Conservation (phyloP, 1,284 basidiomycete species). For the Pascua guehoae region DNA sequence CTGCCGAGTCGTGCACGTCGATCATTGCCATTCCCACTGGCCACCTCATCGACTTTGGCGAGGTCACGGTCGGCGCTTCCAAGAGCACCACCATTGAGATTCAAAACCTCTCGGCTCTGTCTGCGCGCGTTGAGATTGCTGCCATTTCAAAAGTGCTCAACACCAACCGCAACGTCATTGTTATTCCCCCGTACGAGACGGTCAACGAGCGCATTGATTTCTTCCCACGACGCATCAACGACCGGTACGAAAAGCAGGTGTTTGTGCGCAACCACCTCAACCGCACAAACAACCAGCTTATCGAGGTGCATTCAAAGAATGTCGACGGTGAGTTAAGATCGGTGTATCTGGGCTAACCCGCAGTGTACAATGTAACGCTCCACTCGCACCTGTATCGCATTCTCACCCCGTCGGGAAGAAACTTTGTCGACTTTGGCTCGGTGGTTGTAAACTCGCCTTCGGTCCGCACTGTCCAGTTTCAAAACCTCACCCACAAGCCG, state of each 20-base stretch:
- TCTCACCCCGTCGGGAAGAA: constrained; percentile 52
- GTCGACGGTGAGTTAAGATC: constrained; percentile 49
- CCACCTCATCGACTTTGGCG: constrained; percentile 51
- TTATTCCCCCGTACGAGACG: constrained; percentile 51
- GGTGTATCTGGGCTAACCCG: background rate
- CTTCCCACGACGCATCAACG: constrained; percentile 54
- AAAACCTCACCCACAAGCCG: constrained; percentile 47
- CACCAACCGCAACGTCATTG: constrained; percentile 52
- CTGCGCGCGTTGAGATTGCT: constrained; percentile 52
- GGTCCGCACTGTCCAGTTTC: constrained; percentile 51
- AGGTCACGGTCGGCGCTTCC: constrained; percentile 53
- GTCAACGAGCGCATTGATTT: constrained; percentile 53
- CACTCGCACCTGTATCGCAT: constrained; percentile 56
- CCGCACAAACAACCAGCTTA: constrained; percentile 49
- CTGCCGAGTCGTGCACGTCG: constrained; percentile 52
- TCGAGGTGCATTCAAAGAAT: constrained; percentile 52
- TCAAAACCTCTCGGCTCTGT: constrained; percentile 50
- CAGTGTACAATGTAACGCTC: constrained; percentile 52
- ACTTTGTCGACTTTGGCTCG: constrained; percentile 54
- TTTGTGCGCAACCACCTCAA: constrained; percentile 49
- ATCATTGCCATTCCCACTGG: constrained; percentile 49
- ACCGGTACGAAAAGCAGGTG: constrained; percentile 54
- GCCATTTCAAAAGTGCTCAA: constrained; percentile 55
- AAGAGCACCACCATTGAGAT: constrained; percentile 49
- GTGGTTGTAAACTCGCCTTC: constrained; percentile 53